Evolutionary conservation across 306 rosid genomes (phyloP).

Genomic region (Begonia masoniana): DNA sequence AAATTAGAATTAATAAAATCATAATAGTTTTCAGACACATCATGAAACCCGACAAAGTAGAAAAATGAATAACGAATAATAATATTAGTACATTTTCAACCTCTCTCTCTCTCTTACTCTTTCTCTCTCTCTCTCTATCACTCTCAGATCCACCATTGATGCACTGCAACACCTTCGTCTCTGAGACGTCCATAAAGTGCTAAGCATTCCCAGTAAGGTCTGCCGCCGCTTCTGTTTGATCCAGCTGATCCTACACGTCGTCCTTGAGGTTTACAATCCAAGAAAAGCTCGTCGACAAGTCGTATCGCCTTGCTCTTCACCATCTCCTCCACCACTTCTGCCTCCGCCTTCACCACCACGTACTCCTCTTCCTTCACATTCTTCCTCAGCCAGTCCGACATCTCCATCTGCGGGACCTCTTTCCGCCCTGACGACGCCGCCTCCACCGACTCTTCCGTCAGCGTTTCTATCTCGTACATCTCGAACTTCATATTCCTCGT

Average conservation of each 20-base stretch:
- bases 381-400: constrained; percentile 46
- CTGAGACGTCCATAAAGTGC: constrained; percentile 54
- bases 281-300: constrained; percentile 63
- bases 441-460: constrained; percentile 12
- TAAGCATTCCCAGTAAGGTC: constrained; percentile 73
- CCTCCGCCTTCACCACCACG: constrained; percentile 70
- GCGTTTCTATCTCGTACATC: constrained; percentile 37
- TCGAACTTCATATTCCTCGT: constrained; percentile 44
- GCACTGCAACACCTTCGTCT: constrained; percentile 74
- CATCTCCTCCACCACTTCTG: constrained; percentile 60
- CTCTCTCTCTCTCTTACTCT: background rate
- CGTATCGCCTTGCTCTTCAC: constrained; percentile 26
- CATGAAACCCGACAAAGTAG: too few species aligned
- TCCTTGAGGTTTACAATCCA: constrained; percentile 54
- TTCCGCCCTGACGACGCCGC: constrained; percentile 14
- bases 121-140: background rate
- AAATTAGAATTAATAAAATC: too few species aligned
- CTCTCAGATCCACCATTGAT: constrained; percentile 68
- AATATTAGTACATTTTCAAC: too few species aligned
- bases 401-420: constrained; percentile 19
- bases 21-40: too few species aligned
- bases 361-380: constrained; percentile 57
- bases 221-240: constrained; percentile 9
- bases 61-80: too few species aligned
- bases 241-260: background rate